Conservation (phyloP, 495 filamentous ascomycete genomes). For the Aspergillus nanangensis region DNA sequence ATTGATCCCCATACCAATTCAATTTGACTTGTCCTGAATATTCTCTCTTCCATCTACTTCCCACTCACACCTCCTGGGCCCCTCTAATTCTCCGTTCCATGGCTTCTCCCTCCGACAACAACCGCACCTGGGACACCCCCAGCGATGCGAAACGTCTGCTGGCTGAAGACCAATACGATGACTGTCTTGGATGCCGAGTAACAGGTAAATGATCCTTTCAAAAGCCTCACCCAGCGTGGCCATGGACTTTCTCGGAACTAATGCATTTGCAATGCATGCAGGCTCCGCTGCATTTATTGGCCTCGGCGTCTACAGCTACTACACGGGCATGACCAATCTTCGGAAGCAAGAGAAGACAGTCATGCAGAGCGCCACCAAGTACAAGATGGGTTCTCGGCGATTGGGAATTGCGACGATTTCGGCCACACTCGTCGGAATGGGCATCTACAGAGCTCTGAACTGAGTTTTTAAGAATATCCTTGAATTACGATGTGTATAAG, state of each 20-base stretch:
- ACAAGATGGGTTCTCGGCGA: constrained; percentile 71
- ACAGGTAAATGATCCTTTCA: constrained; percentile 46
- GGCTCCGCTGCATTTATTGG: constrained; percentile 82
- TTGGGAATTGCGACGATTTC: constrained; percentile 70
- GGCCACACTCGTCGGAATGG: constrained; percentile 63
- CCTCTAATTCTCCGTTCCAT: neutral
- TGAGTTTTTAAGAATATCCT: constrained; percentile 24
- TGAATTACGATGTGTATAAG: neutral
- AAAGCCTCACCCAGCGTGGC: neutral
- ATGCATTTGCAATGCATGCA: constrained; percentile 26
- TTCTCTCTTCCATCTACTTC: too few relatives aligned
- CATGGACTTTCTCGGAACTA: neutral
- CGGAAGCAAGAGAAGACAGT: constrained; percentile 65
- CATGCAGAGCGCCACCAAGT: constrained; percentile 62
- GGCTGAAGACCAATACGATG: constrained; percentile 59
- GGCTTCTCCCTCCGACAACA: constrained; percentile 6
- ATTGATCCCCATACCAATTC: too few relatives aligned
- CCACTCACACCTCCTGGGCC: neutral
- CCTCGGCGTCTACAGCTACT: constrained; percentile 84
- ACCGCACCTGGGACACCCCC: constrained; percentile 22
- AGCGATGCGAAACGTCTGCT: constrained; percentile 46
- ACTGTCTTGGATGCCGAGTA: constrained; percentile 65
- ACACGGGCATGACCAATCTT: constrained; percentile 73
- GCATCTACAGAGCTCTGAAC: constrained; percentile 54
- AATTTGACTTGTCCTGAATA: too few relatives aligned